Base-by-base conservation (phyloP, 352 stramenopile species). In the Phytophthora parvispora region DNA sequence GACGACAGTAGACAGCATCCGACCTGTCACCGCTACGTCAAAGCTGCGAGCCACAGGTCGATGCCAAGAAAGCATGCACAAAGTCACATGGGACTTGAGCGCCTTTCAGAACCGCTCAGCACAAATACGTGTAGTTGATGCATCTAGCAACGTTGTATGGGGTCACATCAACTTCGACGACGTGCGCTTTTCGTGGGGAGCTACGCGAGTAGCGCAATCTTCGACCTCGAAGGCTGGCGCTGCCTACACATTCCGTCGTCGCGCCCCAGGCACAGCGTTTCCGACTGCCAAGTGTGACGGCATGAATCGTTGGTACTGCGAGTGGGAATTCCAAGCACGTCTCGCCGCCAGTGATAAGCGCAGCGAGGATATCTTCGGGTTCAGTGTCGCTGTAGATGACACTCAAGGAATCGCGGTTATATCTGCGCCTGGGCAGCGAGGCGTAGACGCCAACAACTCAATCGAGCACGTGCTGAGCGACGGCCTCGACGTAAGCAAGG, bases 121-220 rank as follows among this genome's bases (percentile, higher is more conserved):
- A 32, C 85, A 98, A 42, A 86, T 99, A n/a, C 83, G 96, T 31
- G 94, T 99, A 20, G 97, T 99, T 6, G 97, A 99, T 59, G 85
- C 80, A 10, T 92, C 87, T 0, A 95, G 83, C 18, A 92, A 72
- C 49, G 62, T 75, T 1, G 79, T 87, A 32, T 99, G 97, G 96
- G 96, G 95, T 29, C 96, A 99, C 69, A 99, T 99, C 60, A 99
- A 98, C 71, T 97, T 99, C 42, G 97, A 99, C 75, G 80, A 99
- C 40, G 95, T 99, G 15, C 63, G 84, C 2, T 99, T 99, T 67
- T 92, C 83, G 57, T 99, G 97, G 97, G 74, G 74, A 51, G 55
- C 65, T 38, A 66, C 57, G 25, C 70, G 92, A n/a, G 63, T 89
- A 10, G 64, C 70, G 6, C 89, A 97, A 66, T 56, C 83, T 2